Evolutionary conservation across 257 asterid species (phyloP), one percentile per base, ranked within the genome.

Genomic region (Nicotiana tabacum): DNA sequence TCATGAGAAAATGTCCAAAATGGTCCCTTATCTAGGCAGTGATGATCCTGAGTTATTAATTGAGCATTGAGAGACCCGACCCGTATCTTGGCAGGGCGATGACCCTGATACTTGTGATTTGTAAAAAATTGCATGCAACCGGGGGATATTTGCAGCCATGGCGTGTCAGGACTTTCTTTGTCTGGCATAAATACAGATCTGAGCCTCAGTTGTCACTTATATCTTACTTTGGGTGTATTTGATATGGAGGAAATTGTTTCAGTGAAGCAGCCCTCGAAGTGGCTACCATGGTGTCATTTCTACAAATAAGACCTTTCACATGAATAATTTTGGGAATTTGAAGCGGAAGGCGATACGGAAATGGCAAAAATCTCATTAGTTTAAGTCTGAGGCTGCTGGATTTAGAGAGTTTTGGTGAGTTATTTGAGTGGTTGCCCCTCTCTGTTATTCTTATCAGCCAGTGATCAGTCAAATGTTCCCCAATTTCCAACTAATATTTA

Each of bases 151-250:
- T 69, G 57, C 57, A 69, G 77, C 57, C 78, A 43, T 21, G 21
- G 3, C 37, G 1, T 43, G 58, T 16, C 12, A 4, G 78, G 60
- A 21, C 60, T 72, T 21, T 72, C 78, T 72, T 72, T 46, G 37
- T 35, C 60, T 6, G 21, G 58, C 3, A 21, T 72, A 39, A 43
- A 27, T 62, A 69, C 16, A 51, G 56, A 69, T 37, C 77, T 37
- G 77, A 69, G 77, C 77, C 56, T 69, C 77, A 69, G 9, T 37
- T 68, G 77, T 18, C 56, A 37, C 77, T 68, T 68, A 5, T 58
- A 10, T 58, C 27, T 58, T 58, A 58, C 29, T 17, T 27, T 9
- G 17, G 30, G 55, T 68, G 77, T 37, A 37, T 37, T 68, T 68
- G 55, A 2, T 37, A 68, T 68, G 56, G 32, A 68, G 77, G 77